Percentiles rank a stretch among this genome's conserved stretches.
phyloP scores from a whole-genome alignment of 306 rosid genomes.

The Carpinus viminea region DNA sequence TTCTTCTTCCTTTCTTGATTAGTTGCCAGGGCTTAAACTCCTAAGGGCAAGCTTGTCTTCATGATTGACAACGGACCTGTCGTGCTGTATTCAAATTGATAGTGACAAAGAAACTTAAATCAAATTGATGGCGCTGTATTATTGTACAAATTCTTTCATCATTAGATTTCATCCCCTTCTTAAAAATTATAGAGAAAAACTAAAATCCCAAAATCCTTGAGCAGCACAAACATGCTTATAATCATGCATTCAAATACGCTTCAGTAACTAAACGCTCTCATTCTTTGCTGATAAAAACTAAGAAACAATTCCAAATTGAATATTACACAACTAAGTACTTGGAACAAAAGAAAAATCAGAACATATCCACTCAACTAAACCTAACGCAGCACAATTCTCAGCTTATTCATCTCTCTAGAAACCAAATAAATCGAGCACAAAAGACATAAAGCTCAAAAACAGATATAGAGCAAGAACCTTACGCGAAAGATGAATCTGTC shows the following conservation, averaged over 20 bases:
- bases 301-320: not conserved
- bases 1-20: not conserved
- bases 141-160: not conserved
- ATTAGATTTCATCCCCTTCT: not conserved
- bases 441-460: no score
- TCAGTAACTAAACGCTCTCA: not conserved
- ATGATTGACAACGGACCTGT: no score
- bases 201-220: not conserved
- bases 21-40: not conserved
- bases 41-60: not conserved
- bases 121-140: not conserved
- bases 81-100: no score
- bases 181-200: not conserved
- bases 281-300: not conserved
- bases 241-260: not conserved
- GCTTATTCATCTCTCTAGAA: not conserved
- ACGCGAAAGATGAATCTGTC: slow-evolving; percentile 79
- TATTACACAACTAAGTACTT: not conserved
- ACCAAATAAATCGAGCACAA: not conserved
- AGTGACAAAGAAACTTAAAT: not conserved
- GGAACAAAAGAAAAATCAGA: not conserved
- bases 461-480: slow-evolving; percentile 34
- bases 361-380: not conserved
- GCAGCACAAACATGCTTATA: not conserved
- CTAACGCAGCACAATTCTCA: not conserved